A percentile compares a stretch with the other conserved stretches of the same genome.
phyloP scores from a whole-genome alignment of 495 filamentous ascomycete species.

The Durotheca rogersii region DNA sequence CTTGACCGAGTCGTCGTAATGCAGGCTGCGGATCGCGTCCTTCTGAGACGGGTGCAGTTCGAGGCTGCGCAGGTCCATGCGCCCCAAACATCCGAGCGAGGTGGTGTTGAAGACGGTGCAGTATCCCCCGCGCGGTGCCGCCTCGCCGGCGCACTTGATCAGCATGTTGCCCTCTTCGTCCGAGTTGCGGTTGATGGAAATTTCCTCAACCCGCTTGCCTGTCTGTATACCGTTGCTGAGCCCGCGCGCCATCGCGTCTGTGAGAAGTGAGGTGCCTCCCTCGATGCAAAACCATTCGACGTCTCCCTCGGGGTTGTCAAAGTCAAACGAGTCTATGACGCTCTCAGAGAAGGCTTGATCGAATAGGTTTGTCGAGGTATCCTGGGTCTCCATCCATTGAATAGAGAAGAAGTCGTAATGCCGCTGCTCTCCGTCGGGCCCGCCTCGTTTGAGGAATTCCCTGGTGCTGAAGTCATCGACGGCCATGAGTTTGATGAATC shows the following conservation, averaged over 20 bases:
- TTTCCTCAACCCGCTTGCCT: conserved; percentile 25
- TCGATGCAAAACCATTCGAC: conserved; percentile 26
- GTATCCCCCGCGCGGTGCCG: conserved; percentile 16
- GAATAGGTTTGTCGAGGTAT: conserved; percentile 35
- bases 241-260: conserved; percentile 13
- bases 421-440: not conserved
- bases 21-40: conserved; percentile 32
- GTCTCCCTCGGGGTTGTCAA: conserved; percentile 11
- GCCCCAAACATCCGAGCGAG: conserved; percentile 30
- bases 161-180: not conserved
- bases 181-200: conserved; percentile 13
- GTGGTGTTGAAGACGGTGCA: conserved; percentile 35
- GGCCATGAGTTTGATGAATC: conserved; percentile 13
- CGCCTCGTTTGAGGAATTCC: not conserved
- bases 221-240: conserved; percentile 18
- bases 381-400: conserved; percentile 20
- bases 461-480: conserved; percentile 14
- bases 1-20: conserved; percentile 37
- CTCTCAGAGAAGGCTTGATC: conserved; percentile 41
- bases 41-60: conserved; percentile 21
- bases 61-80: conserved; percentile 32
- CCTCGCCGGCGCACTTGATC: conserved; percentile 7
- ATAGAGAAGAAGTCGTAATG: conserved; percentile 11
- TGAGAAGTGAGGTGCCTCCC: conserved; percentile 26
- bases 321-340: conserved; percentile 40